Evolutionary conservation across 768 basidiomycete genomes (phyloP).

Genomic region (Chalciporus piperatus): DNA sequence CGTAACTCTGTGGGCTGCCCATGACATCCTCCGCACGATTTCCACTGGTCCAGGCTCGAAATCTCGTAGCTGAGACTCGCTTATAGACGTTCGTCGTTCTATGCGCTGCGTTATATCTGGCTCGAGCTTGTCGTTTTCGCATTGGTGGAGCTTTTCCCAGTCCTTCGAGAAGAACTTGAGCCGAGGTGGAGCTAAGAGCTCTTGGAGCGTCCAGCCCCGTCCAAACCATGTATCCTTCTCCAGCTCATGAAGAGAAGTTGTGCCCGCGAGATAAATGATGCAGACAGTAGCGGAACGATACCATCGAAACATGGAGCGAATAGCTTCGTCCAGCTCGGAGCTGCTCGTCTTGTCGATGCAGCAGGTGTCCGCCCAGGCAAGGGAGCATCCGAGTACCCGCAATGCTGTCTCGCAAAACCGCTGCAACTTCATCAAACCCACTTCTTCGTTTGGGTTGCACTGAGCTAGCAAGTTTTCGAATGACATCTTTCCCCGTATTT

Average conservation of each 20-base stretch:
- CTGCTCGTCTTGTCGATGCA: background rate
- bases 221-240: background rate
- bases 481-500: background rate
- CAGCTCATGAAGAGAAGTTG: background rate
- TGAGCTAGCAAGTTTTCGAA: background rate
- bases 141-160: background rate
- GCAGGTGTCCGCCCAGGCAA: slow-evolving; percentile 1
- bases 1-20: background rate
- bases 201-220: slow-evolving; percentile 4
- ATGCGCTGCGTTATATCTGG: too few relatives aligned
- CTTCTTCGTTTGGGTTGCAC: too few relatives aligned
- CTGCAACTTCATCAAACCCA: background rate
- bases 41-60: background rate
- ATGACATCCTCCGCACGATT: background rate
- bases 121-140: background rate
- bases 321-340: background rate
- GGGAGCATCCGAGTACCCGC: background rate
- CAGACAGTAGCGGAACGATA: slow-evolving; percentile 1
- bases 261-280: background rate
- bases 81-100: too few relatives aligned
- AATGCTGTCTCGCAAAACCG: background rate
- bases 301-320: slow-evolving; percentile 5
- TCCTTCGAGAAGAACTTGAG: background rate
- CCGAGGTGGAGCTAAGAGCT: background rate
- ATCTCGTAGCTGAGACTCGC: background rate